Evolutionary conservation across 495 filamentous ascomycete species (phyloP).

Genomic region (Clavariopsis aquatica): DNA sequence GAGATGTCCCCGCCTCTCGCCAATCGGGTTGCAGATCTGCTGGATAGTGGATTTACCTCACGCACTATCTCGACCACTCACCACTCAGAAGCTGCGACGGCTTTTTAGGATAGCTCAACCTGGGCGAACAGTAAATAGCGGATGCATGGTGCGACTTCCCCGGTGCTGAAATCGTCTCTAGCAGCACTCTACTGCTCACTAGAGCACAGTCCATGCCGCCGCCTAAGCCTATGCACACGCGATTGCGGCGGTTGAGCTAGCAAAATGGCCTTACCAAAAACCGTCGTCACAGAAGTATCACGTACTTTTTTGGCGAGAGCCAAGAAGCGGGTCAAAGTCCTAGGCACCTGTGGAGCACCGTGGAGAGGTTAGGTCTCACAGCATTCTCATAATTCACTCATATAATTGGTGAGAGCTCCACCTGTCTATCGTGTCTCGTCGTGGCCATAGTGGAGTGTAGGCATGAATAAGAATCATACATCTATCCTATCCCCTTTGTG

Average conservation of each 20-base stretch:
- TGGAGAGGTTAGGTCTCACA: conserved; percentile 11
- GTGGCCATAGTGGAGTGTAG: conserved; percentile 1
- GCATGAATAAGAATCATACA: background rate
- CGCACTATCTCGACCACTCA: conserved; percentile 26
- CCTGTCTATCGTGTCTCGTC: conserved; percentile 2
- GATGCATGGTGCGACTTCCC: conserved; percentile 35
- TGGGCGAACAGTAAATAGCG: conserved; percentile 16
- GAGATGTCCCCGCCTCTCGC: conserved; percentile 20
- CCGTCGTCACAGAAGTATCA: conserved; percentile 18
- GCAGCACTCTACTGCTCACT: conserved; percentile 22
- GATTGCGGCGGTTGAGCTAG: conserved; percentile 30
- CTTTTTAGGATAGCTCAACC: conserved; percentile 1
- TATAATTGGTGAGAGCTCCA: conserved; percentile 5
- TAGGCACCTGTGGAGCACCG: background rate
- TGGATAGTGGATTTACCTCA: conserved; percentile 2
- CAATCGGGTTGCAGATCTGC: conserved; percentile 33
- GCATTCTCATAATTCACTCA: background rate
- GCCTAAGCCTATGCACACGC: conserved; percentile 21
- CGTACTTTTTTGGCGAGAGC: conserved; percentile 2
- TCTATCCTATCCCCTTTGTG: background rate
- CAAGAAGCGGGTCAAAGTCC: conserved; percentile 4
- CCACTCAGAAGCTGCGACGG: conserved; percentile 3
- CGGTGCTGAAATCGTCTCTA: conserved; percentile 19
- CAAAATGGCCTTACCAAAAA: conserved; percentile 11
- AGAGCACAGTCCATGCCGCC: background rate